Conservation (phyloP, 208 protist species). For the Trypanosoma lewisi region DNA sequence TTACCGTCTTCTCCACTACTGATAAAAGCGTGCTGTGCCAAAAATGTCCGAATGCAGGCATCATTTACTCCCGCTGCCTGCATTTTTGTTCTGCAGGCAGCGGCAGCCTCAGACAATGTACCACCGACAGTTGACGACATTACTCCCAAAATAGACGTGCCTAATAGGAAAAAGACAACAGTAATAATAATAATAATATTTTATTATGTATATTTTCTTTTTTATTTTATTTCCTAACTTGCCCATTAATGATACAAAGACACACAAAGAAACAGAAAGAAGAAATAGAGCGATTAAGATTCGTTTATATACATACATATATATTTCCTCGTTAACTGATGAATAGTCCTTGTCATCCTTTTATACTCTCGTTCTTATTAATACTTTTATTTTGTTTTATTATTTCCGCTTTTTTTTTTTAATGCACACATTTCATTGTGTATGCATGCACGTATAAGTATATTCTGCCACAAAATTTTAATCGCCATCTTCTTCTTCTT, state of each 20-base stretch:
- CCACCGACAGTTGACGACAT: constrained; percentile 13
- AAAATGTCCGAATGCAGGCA: constrained; percentile 63
- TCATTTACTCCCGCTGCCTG: constrained; percentile 47
- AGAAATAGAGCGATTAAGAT: constrained; percentile 3
- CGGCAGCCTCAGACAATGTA: constrained; percentile 38
- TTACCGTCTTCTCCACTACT: constrained; percentile 40
- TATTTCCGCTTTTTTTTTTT: too few relatives aligned
- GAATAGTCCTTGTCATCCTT: too few relatives aligned
- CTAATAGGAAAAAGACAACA: constrained; percentile 16
- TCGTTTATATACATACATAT: not conserved
- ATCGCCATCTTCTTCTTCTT: not conserved
- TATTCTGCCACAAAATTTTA: too few relatives aligned
- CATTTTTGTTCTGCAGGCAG: constrained; percentile 74
- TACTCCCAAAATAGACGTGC: not conserved
- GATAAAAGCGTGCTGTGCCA: constrained; percentile 55
- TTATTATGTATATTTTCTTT: too few relatives aligned
- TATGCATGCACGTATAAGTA: too few relatives aligned
- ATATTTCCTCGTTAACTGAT: not conserved
- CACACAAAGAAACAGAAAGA: constrained; percentile 6
- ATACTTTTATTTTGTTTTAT: too few relatives aligned
- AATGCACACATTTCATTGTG: too few relatives aligned
- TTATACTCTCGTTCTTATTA: too few relatives aligned
- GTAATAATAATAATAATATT: constrained; percentile 3
- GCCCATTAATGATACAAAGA: not conserved
- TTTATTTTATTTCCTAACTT: not conserved